Evolutionary conservation across 1,284 basidiomycete species (phyloP).

Genomic region (Cryptococcus sp.): DNA sequence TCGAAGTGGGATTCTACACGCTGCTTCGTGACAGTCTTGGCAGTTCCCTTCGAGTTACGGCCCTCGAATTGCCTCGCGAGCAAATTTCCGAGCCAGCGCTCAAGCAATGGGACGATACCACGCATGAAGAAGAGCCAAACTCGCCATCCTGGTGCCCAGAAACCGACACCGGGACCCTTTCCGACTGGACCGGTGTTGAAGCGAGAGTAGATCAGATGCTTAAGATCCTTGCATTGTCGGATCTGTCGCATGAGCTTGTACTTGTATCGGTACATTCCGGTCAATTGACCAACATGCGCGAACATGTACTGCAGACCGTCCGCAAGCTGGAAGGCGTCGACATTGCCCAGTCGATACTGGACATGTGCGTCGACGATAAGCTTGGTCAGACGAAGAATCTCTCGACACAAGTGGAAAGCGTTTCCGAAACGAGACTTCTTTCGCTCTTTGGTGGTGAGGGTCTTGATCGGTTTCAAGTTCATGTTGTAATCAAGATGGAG

Average conservation of each 20-base stretch:
- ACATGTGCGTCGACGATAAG: constrained; percentile 98
- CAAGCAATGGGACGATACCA: constrained; percentile 94
- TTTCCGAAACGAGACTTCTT: constrained; percentile 99
- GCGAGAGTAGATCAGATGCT: constrained; percentile 74
- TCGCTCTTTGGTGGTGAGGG: constrained; percentile 97
- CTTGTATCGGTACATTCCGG: constrained; percentile 90
- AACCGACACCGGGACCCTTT: constrained; percentile 97
- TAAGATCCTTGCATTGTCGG: constrained; percentile 98
- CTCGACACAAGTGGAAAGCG: constrained; percentile 94
- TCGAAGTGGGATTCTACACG: constrained; percentile 99
- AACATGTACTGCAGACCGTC: constrained; percentile 99
- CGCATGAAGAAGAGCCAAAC: constrained; percentile 99
- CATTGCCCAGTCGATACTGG: constrained; percentile 96
- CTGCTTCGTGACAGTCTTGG: constrained; percentile 98
- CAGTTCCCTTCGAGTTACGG: constrained; percentile 90
- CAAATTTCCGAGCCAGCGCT: constrained; percentile 96
- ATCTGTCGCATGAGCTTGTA: constrained; percentile 99
- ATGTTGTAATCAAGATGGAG: constrained; percentile 59
- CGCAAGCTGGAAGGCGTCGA: constrained; percentile 98
- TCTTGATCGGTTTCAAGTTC: constrained; percentile 88
- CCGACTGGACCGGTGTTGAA: constrained; percentile 99
- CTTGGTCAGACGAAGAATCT: constrained; percentile 95
- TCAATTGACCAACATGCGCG: constrained; percentile 94
- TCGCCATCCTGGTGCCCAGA: constrained; percentile 99
- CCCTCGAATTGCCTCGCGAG: constrained; percentile 98